These are phyloP conservation scores for Yarrowia sp. DNA, from an alignment of 805 yeast genomes.

Conservation along the genomic window DNA sequence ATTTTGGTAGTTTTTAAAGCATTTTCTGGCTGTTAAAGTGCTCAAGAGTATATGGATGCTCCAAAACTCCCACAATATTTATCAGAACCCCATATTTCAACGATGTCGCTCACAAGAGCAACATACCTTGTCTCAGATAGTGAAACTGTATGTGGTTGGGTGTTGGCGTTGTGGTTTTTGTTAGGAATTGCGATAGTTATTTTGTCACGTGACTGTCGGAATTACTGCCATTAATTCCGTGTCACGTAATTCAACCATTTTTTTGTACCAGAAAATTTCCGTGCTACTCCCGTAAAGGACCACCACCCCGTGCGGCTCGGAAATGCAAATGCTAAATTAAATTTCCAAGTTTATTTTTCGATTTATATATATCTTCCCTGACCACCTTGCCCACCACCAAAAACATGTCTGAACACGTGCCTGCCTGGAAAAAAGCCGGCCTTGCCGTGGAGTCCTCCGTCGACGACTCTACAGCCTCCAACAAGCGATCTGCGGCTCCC, in stretches of 20 bases:
- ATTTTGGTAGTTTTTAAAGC: no score
- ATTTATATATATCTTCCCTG: not conserved
- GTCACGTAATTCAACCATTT: no score
- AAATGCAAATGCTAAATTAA: not conserved
- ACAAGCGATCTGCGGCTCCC: not conserved
- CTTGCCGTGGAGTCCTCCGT: conserved; percentile 49
- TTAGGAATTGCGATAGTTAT: no score
- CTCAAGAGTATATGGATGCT: not conserved
- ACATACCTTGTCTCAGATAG: not conserved
- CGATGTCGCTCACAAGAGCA: not conserved
- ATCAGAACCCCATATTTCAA: not conserved
- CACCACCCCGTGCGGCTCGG: conserved; percentile 6
- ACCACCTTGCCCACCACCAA: not conserved
- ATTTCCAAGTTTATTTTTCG: conserved; percentile 3
- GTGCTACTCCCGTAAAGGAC: no score
- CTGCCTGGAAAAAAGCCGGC: conserved; percentile 84
- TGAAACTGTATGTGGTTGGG: not conserved
- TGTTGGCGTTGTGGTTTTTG: not conserved
- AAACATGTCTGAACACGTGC: conserved; percentile 41
- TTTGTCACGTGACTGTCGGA: not conserved
- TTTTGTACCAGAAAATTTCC: no score
- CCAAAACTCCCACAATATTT: not conserved
- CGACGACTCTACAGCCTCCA: conserved; percentile 40
- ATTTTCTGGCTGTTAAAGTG: no score
- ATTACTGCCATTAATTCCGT: no score